Evolutionary conservation across 768 basidiomycete species (phyloP), one percentile per base, ranked within the genome.

Genomic region (Tubosaeta sp.): DNA sequence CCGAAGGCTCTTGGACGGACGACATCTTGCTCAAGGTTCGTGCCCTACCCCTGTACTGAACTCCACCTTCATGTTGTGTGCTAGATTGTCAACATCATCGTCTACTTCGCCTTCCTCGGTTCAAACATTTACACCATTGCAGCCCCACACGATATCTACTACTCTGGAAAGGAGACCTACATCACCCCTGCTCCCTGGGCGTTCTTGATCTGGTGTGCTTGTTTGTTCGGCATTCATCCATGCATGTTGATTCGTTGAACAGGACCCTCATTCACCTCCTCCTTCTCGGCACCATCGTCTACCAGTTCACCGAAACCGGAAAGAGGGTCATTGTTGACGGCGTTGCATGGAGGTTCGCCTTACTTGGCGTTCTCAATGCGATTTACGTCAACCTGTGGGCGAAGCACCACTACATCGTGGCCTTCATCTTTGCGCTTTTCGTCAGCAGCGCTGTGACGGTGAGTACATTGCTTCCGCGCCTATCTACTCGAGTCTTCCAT

Each of bases 101-200:
- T 87, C 42, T 95, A 90, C 66, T 78, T 91, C 63, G 65, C 87
- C 53, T 92, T 94, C 71, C 75, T 95, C n/a, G 93, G 90, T 29
- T 87, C 86, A 34, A 95, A 95, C 70, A 77, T 94, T 50, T 94
- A 91, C 76, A 86, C 85, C 46, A 79, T 93, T 54, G 84, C 90
- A 6, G 79, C 82, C 2, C 90, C 90, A 1, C 77, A 79, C 36
- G 83, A 80, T 55, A 76, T 83, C 45, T 90, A 91, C 71, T 82
- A 76, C 64, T 69, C 74, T 56, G 83, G 82, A 40, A 91, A 91
- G 67, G 84, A 88, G 59, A 96, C 94, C 0, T 97, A 94, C 69
- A 74, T 98, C 51, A 96, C 94, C 1, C 95, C 95, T n/a, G 90
- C 91, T 22, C 83, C 86, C 24, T 96, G 89, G 83, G 87, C 90